These are phyloP conservation scores for Sporothrix globosa DNA, from an alignment of 2,329 filamentous ascomycete genomes.

Conservation along the genomic window DNA sequence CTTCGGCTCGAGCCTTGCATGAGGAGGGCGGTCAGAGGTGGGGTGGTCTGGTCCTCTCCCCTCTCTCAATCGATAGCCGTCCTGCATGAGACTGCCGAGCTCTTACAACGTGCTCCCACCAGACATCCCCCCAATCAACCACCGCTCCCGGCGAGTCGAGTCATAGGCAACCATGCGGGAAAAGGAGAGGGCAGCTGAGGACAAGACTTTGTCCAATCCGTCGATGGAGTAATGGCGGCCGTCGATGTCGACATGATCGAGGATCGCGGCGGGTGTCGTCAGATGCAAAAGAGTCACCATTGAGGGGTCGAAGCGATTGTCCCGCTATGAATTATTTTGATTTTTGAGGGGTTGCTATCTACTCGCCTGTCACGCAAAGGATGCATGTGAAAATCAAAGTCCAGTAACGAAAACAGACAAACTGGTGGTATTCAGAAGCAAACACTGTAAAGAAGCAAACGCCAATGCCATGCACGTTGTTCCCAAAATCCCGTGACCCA, in stretches of 20 bases:
- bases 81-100: neutral
- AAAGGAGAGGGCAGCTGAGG: neutral
- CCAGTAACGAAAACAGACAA: neutral
- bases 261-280: neutral
- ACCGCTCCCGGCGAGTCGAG: constrained; percentile 5
- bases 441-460: constrained; percentile 3
- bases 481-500: neutral
- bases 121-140: neutral
- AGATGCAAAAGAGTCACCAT: neutral
- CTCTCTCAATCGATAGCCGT: neutral
- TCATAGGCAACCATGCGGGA: constrained; percentile 4
- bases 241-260: neutral
- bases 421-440: neutral
- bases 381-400: neutral
- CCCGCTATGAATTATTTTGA: neutral
- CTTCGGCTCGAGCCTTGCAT: constrained; percentile 4
- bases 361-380: neutral
- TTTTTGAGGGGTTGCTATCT: neutral
- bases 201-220: neutral
- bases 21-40: neutral
- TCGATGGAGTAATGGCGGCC: neutral
- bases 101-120: neutral
- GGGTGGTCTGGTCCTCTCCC: neutral
- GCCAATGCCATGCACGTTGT: constrained; percentile 17
- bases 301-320: neutral